phyloP scores from a whole-genome alignment of 1,139 yeast species.

The Geotrichum australiense region DNA sequence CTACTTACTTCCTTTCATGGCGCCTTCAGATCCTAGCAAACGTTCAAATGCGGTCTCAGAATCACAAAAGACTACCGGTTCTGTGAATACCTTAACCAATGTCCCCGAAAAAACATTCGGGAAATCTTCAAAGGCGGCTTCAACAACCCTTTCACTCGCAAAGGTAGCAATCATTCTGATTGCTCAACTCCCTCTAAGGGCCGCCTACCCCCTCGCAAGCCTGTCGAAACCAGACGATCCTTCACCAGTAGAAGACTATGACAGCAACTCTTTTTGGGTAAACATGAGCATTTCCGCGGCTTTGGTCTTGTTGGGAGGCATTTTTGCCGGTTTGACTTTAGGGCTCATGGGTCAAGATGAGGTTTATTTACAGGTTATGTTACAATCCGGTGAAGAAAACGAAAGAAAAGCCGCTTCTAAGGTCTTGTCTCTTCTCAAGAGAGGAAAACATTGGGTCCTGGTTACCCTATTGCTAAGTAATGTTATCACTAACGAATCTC shows the following conservation, averaged over 20 bases:
- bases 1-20: no score
- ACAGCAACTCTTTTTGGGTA: conserved; percentile 40
- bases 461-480: conserved; percentile 74
- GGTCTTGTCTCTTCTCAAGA: conserved; percentile 63
- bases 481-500: conserved; percentile 90
- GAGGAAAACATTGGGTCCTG: conserved; percentile 96
- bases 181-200: conserved; percentile 15
- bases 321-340: conserved; percentile 90
- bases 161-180: conserved; percentile 13
- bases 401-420: conserved; percentile 69
- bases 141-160: conserved; percentile 10
- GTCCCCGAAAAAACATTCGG: not conserved
- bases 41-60: no score
- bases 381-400: conserved; percentile 42
- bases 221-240: conserved; percentile 35
- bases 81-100: no score
- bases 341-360: conserved; percentile 98
- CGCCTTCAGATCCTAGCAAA: no score
- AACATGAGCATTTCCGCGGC: conserved; percentile 54
- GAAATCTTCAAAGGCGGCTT: conserved; percentile 3
- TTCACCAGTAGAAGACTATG: not conserved
- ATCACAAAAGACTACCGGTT: no score
- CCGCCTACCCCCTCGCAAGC: conserved; percentile 13
- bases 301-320: conserved; percentile 84
- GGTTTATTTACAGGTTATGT: conserved; percentile 52